phyloP scores from a whole-genome alignment of 2,329 filamentous ascomycete genomes.

The Alternaria novae-zelandiae region DNA sequence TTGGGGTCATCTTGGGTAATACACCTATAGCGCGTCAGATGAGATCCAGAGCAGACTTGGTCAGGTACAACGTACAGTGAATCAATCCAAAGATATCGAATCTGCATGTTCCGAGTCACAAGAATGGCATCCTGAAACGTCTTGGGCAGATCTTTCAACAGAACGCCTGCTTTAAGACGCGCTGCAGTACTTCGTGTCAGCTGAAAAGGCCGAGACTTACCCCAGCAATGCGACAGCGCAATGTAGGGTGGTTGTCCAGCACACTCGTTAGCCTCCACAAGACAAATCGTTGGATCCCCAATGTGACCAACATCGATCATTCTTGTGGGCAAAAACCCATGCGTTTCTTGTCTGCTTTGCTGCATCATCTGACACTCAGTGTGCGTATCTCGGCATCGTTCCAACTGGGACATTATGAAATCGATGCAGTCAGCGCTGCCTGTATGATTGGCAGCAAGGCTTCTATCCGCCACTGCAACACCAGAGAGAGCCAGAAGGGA shows the following conservation, averaged over 20 bases:
- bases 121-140: not conserved
- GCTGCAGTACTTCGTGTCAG: not conserved
- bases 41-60: not conserved
- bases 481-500: not conserved
- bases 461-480: not conserved
- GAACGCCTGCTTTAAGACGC: not conserved
- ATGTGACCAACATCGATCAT: not conserved
- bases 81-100: not conserved
- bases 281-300: not conserved
- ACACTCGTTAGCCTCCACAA: not conserved
- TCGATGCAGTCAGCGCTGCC: not conserved
- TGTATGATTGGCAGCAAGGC: not conserved
- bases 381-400: not conserved
- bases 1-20: constrained; percentile 21
- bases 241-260: not conserved
- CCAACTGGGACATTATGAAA: not conserved
- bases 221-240: not conserved
- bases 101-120: not conserved
- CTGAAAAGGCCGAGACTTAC: not conserved
- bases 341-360: not conserved
- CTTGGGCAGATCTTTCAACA: not conserved
- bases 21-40: not conserved
- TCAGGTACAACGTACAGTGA: not conserved
- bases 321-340: not conserved
- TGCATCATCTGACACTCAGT: not conserved